These are phyloP conservation scores for Epichloe coenophiala DNA, from an alignment of 2,329 filamentous ascomycete genomes.

Conservation along the genomic window DNA sequence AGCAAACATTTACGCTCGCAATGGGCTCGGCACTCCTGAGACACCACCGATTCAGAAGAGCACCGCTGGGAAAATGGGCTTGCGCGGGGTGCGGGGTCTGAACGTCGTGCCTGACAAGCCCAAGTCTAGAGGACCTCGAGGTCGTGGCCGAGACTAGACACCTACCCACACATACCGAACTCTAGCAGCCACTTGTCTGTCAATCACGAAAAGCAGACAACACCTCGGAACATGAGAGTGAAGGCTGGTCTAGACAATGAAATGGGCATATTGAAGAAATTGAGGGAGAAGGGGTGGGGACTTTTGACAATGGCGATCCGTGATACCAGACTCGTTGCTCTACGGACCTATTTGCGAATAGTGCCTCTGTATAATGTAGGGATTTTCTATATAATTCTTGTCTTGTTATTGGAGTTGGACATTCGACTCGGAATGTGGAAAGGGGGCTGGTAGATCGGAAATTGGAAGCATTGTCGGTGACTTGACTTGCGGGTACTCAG, in stretches of 20 bases:
- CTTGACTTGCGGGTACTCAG: not conserved
- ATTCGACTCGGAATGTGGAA: not conserved
- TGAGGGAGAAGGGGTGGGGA: too few relatives aligned
- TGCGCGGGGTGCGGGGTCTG: conserved; percentile 37
- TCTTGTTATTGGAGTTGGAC: not conserved
- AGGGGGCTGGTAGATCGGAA: not conserved
- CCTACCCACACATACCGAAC: too few relatives aligned
- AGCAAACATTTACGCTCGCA: conserved; percentile 35
- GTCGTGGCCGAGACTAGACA: not conserved
- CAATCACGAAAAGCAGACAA: too few relatives aligned
- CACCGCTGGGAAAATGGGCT: conserved; percentile 42
- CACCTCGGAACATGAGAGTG: too few relatives aligned
- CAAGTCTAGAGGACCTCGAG: conserved; percentile 1
- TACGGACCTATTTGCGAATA: not conserved
- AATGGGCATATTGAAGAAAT: too few relatives aligned
- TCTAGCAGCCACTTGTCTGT: too few relatives aligned
- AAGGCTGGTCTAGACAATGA: too few relatives aligned
- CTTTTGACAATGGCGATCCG: too few relatives aligned
- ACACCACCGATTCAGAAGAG: conserved; percentile 33
- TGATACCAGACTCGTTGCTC: not conserved
- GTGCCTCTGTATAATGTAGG: too few relatives aligned
- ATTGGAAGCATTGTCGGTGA: not conserved
- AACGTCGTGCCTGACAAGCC: conserved; percentile 30
- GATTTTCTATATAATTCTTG: not conserved
- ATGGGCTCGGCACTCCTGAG: conserved; percentile 32